Conservation (phyloP, 768 basidiomycete species). For the Russula brevipes region DNA sequence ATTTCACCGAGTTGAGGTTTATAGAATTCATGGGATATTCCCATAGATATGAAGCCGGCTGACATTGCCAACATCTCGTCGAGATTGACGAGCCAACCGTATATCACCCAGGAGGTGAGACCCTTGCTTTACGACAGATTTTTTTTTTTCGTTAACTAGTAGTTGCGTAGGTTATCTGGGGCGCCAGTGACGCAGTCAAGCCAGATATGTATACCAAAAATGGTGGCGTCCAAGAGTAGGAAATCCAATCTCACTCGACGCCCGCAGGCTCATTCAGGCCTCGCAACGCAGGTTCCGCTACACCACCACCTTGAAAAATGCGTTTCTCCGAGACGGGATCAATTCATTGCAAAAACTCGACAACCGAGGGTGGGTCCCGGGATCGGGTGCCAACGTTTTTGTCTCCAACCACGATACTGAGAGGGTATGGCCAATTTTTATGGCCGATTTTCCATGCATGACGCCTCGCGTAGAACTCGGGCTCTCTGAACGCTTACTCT, state of each 20-base stretch:
- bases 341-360: constrained; percentile 49
- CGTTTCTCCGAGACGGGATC: constrained; percentile 50
- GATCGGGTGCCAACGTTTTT: constrained; percentile 54
- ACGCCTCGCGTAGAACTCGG: constrained; percentile 37
- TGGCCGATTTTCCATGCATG: neutral
- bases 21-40: neutral
- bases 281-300: constrained; percentile 46
- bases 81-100: constrained; percentile 40
- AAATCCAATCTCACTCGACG: no score
- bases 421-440: constrained; percentile 33
- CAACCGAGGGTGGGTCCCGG: constrained; percentile 51
- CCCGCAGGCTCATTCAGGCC: neutral
- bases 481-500: constrained; percentile 53
- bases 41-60: constrained; percentile 46
- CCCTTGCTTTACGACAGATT: neutral
- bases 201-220: constrained; percentile 53
- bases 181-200: constrained; percentile 46
- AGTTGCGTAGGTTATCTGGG: constrained; percentile 32
- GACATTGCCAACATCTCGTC: constrained; percentile 53
- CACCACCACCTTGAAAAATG: constrained; percentile 45
- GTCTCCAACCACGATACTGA: constrained; percentile 71
- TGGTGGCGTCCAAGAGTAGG: constrained; percentile 62
- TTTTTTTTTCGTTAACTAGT: neutral
- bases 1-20: neutral
- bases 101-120: constrained; percentile 56